Evolutionary conservation across 1,284 basidiomycete genomes (phyloP), one percentile per base, ranked within the genome.

Genomic region (Rhodotorula sp.): DNA sequence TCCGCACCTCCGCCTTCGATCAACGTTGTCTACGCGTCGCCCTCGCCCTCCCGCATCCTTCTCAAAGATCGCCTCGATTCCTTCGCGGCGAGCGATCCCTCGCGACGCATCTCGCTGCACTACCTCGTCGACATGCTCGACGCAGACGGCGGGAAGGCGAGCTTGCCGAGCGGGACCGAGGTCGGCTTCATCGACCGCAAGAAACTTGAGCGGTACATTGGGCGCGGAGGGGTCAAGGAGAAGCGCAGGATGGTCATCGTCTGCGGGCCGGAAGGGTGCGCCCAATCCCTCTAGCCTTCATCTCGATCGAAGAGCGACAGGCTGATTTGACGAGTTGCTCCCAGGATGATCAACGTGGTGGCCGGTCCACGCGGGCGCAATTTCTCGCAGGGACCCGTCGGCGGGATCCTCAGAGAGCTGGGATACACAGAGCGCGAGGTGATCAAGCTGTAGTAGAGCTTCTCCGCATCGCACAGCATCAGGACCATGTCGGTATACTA

Each of bases 331-430:
- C 4, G 0, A 3, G 3, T 34, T 3, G 4, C 21, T 14, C 7
- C 44, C 70, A 92, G 91, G 49, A 91, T 92, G 91, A 83, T 91
- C 57, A 82, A 81, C 62, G 85, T 88, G 19, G 86, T 92, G 55
- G 88, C 90, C 62, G 91, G 91, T 8, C 89, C 90, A 14, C 88
- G 87, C 72, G 90, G 89, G 48, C 86, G 87, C 52, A 89, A 91
- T 79, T 85, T 87, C 76, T 89, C 89, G 25, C 90, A 91, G 80
- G 91, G 91, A 7, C 80, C 82, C 13, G 85, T 91, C 8, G 88
- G 87, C 23, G 91, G 91, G 9, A 82, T 88, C n/a, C 80, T 92
- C 58, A 85, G 84, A 27, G 85, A 87, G 74, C 77, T 92, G 76
- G 90, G 90, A 9, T 87, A 85, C 77, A 83, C 83, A 46, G 83